These are phyloP conservation scores for Clonostachys sp. DNA, from an alignment of 2,329 filamentous ascomycete species.

Conservation along the genomic window DNA sequence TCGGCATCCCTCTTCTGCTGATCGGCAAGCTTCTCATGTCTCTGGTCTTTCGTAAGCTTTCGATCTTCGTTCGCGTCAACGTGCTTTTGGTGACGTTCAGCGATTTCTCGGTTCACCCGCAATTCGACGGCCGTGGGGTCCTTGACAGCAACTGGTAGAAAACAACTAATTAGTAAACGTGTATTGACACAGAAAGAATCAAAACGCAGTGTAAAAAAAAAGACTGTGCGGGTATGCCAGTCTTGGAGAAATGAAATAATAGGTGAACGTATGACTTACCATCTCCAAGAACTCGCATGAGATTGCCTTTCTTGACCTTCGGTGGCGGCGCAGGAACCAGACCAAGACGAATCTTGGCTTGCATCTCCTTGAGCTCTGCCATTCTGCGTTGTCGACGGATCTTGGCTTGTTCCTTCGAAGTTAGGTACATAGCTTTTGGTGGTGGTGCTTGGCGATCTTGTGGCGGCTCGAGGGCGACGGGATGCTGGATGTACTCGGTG, in stretches of 20 bases:
- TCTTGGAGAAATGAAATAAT: neutral
- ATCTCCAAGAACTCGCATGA: constrained; percentile 95
- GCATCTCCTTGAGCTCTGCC: constrained; percentile 91
- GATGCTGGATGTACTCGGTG: constrained; percentile 88
- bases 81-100: constrained; percentile 77
- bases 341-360: constrained; percentile 91
- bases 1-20: constrained; percentile 87
- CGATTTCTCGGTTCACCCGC: constrained; percentile 87
- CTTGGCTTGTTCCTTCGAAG: constrained; percentile 86
- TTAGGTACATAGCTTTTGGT: constrained; percentile 89
- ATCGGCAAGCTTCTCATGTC: constrained; percentile 72
- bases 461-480: constrained; percentile 83
- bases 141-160: constrained; percentile 59
- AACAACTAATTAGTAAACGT: neutral
- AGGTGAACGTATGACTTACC: constrained; percentile 34
- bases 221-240: neutral
- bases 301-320: constrained; percentile 94
- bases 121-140: constrained; percentile 97
- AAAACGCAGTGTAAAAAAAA: neutral
- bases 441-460: constrained; percentile 78
- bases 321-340: constrained; percentile 86
- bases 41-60: constrained; percentile 83
- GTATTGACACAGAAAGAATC: neutral
- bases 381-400: constrained; percentile 84
- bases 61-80: constrained; percentile 75